Base-by-base conservation (phyloP, 768 basidiomycete species). In the Tremella mesenterica region DNA sequence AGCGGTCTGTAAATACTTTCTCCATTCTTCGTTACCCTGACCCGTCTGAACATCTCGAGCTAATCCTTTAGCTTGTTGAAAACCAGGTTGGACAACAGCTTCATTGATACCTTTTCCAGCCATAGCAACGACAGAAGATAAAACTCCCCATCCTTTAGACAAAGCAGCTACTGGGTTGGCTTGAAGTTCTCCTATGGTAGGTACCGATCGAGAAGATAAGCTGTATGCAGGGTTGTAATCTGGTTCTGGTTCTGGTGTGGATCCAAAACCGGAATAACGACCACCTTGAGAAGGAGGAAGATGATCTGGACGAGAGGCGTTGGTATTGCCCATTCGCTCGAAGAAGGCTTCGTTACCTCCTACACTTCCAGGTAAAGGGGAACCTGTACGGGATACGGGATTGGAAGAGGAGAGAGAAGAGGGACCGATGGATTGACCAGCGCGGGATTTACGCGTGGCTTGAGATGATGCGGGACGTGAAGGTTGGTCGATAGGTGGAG, bases 91-190 rank as follows among this genome's bases (percentile, higher is more conserved):
- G 54, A 97, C 85, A 39, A 97, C 85, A 61, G 81, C 85, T 69
- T 90, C 86, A 59, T 81, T 80, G 45, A 96, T 86, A 16, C 75
- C 85, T 63, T 81, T 81, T 4, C 83, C 80, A 18, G 91, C 91
- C 6, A 50, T 50, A 2, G 58, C 60, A 13, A 97, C 84, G 29
- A 83, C 90, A 0, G 86, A 80, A 26, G 88, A 85, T 68, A 99
- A 85, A n/a, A 97, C 74, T 23, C 89, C 88, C 95, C 95, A 97
- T 41, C 92, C 90, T 76, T 96, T 96, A 64, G 81, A 81, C 13
- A 96, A 73, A 0, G 93, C 92, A 8, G 81, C 83, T 31, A 85
- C 73, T 0, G 93, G 93, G 67, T 89, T 88, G 41, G 85, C 81
- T 70, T 93, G 88, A 27, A 97, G 74, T 18, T 99, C 92, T 36